Evolutionary conservation across 2,329 filamentous ascomycete genomes (phyloP), one percentile per base, ranked within the genome.

Genomic region (Neobulgaria alba): DNA sequence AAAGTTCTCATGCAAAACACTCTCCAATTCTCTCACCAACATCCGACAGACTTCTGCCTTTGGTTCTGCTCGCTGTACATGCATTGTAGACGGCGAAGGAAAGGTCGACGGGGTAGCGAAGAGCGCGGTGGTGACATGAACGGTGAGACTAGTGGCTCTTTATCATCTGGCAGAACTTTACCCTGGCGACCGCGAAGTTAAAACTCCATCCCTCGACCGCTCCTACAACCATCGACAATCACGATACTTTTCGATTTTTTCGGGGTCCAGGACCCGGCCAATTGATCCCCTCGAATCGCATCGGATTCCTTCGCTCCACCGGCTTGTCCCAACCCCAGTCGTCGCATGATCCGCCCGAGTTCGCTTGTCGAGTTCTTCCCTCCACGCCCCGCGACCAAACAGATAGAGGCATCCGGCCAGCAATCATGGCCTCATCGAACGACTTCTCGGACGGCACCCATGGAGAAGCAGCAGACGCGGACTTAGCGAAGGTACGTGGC

Each of bases 401-500:
- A 31, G 21, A 10, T 30, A 12, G 21, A 30, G 14, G 19, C n/a
- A 26, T 34, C 35, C 16, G 7, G 38, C 19, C 29, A 20, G 29
- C n/a, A 17, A 39, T 4, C 19, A 50, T 46, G 47, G 33, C 44
- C 17, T 43, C 47, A 29, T 46, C 45, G n/a, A 23, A 39, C 16
- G 32, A 33, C n/a, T 32, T 31, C 14, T 36, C 42, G 37, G 36
- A 43, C 19, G 43, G 26, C 19, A 33, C 16, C 2, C 34, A 26
- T 21, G 41, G 21, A 40, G 17, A 29, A 3, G 3, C 21, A 9
- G 34, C 39, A 14, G 44, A 49, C 12, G 41, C 42, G 10, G 50
- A 52, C 37, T 36, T 49, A 34, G 46, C 48, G 10, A 48, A 52
- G 46, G 50, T 51, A 46, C 29, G 48, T 42, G 30, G 14, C 42